Conservation (phyloP, 2,329 filamentous ascomycete species). For the Penicillium sp. region DNA sequence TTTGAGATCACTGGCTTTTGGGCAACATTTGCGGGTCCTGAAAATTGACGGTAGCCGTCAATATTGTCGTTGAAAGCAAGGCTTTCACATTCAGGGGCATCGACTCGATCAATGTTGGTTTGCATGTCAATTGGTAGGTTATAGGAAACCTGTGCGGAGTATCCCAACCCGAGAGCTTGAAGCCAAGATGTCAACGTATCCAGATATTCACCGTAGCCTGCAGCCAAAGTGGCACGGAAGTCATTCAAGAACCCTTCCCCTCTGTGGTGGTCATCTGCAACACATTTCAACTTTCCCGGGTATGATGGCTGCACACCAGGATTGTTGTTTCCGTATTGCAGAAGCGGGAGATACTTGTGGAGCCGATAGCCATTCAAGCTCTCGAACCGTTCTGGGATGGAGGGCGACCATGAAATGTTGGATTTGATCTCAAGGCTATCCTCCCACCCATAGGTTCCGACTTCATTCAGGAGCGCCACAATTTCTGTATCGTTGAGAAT, state of each 20-base stretch:
- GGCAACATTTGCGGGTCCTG: background rate
- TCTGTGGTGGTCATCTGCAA: slow-evolving; percentile 14
- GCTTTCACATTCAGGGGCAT: slow-evolving; percentile 46
- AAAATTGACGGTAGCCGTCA: slow-evolving; percentile 36
- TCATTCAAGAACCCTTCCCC: slow-evolving; percentile 26
- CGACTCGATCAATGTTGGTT: slow-evolving; percentile 38
- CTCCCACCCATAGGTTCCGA: slow-evolving; percentile 38
- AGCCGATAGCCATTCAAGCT: slow-evolving; percentile 37
- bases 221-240: slow-evolving; percentile 22
- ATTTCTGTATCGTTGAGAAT: slow-evolving; percentile 34
- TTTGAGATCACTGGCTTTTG: slow-evolving; percentile 13
- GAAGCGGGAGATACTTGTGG: slow-evolving; percentile 31
- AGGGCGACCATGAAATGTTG: slow-evolving; percentile 41
- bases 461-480: slow-evolving; percentile 29
- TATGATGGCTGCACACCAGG: slow-evolving; percentile 6
- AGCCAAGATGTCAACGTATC: slow-evolving; percentile 34
- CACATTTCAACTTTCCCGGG: slow-evolving; percentile 13
- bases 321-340: slow-evolving; percentile 32
- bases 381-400: slow-evolving; percentile 32
- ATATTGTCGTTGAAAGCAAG: slow-evolving; percentile 39
- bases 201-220: slow-evolving; percentile 36
- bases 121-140: slow-evolving; percentile 48
- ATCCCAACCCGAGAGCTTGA: slow-evolving; percentile 33
- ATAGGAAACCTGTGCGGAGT: slow-evolving; percentile 44
- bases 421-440: slow-evolving; percentile 35